These are phyloP conservation scores for Scheffersomyces ergatensis DNA, from an alignment of 805 yeast genomes.

Conservation along the genomic window DNA sequence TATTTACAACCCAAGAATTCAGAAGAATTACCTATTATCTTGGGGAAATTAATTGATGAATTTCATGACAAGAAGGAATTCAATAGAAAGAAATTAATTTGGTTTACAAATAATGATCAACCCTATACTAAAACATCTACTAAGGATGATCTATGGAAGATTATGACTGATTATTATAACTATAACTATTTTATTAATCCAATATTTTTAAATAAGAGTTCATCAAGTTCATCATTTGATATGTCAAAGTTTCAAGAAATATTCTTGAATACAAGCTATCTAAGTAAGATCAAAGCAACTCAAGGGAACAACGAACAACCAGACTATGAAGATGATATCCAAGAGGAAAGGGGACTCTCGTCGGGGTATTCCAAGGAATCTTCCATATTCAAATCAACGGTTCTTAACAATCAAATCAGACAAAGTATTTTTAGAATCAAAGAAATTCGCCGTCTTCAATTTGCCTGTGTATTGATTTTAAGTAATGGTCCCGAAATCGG, in stretches of 20 bases:
- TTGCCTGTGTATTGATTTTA: conserved; percentile 59
- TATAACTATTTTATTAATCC: conserved; percentile 58
- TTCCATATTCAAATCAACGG: conserved; percentile 13
- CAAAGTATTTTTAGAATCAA: conserved; percentile 47
- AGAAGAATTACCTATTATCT: conserved; percentile 33
- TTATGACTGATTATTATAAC: conserved; percentile 60
- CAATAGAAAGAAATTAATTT: conserved; percentile 57
- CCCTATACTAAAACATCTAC: conserved; percentile 49
- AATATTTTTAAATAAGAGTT: conserved; percentile 46
- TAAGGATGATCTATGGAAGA: conserved; percentile 50
- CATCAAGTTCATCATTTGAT: conserved; percentile 18
- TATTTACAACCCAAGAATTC: conserved; percentile 13
- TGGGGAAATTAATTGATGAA: conserved; percentile 55
- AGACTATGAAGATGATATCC: conserved; percentile 11
- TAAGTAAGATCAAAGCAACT: conserved; percentile 21
- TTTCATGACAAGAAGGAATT: conserved; percentile 46
- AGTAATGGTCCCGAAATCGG: conserved; percentile 40
- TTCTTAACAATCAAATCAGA: conserved; percentile 7
- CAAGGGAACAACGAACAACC: conserved; percentile 12
- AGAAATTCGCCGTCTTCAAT: conserved; percentile 62
- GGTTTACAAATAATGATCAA: conserved; percentile 72
- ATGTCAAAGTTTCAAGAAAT: conserved; percentile 52
- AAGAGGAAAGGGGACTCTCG: conserved; percentile 1
- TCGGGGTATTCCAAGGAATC: conserved; percentile 10
- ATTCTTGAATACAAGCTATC: conserved; percentile 48